These are phyloP conservation scores for Naganishia onofrii DNA, from an alignment of 768 basidiomycete genomes.

Conservation along the genomic window DNA sequence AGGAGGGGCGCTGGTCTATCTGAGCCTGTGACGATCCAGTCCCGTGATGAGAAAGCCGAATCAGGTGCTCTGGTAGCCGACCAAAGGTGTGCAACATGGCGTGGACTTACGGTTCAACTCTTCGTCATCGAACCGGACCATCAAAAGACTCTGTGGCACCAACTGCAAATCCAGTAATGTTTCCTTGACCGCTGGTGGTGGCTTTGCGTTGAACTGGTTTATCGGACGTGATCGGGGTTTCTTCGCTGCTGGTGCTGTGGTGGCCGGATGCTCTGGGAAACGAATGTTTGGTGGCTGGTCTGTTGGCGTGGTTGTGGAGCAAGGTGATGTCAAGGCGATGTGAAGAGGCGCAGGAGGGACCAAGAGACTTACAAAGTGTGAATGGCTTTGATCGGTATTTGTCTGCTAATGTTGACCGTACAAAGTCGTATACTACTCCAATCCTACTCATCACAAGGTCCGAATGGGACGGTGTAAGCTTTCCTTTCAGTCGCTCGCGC, in stretches of 20 bases:
- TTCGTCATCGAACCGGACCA: constrained; percentile 47
- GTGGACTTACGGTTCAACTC: constrained; percentile 46
- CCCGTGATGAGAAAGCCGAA: too few relatives aligned
- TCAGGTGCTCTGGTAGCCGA: too few relatives aligned
- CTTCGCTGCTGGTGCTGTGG: constrained; percentile 29
- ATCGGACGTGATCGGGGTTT: constrained; percentile 14
- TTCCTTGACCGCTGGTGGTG: constrained; percentile 31
- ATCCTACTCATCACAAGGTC: constrained; percentile 36
- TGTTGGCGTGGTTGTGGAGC: constrained; percentile 17
- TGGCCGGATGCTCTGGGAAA: constrained; percentile 48
- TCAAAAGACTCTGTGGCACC: constrained; percentile 49
- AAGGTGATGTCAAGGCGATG: too few relatives aligned
- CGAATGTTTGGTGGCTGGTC: constrained; percentile 47
- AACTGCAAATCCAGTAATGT: constrained; percentile 44
- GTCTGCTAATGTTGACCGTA: constrained; percentile 39
- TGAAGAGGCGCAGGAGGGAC: background rate
- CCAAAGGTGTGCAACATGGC: background rate
- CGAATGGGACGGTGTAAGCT: background rate
- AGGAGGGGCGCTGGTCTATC: constrained; percentile 43
- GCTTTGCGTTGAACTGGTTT: constrained; percentile 34
- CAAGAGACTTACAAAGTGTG: constrained; percentile 42
- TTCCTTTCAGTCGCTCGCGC: background rate
- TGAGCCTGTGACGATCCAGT: constrained; percentile 40
- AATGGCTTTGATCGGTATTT: constrained; percentile 40
- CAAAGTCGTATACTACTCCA: constrained; percentile 49